Percentiles rank a stretch among this genome's conserved stretches.
Evolutionary conservation across 805 yeast species (phyloP).

Genomic region (Schizosaccharomyces cryophilus): DNA sequence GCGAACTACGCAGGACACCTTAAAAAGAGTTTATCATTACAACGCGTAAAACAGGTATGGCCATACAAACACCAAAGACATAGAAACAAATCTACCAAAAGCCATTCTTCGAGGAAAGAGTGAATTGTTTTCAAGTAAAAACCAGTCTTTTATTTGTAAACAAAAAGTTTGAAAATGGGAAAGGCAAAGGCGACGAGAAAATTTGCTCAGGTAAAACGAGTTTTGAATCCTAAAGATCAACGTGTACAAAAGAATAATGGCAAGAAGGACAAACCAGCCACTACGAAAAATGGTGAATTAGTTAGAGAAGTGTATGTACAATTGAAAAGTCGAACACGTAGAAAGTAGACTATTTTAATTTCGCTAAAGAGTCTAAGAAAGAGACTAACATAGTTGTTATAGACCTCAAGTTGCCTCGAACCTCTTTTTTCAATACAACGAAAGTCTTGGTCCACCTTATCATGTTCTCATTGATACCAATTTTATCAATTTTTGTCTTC

Average conservation of each 20-base stretch:
- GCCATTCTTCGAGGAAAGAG: neutral
- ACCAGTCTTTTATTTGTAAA: neutral
- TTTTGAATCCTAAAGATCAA: conserved; percentile 48
- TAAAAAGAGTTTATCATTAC: too few species aligned
- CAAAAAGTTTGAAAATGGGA: conserved; percentile 35
- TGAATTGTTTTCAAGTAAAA: neutral
- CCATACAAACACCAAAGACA: too few species aligned
- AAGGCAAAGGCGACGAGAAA: conserved; percentile 91
- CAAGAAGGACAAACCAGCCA: conserved; percentile 18
- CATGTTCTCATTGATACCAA: conserved; percentile 90
- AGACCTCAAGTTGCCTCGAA: conserved; percentile 89
- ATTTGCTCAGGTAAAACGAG: conserved; percentile 78
- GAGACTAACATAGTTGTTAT: conserved; percentile 7
- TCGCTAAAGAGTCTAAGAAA: neutral
- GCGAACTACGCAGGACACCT: too few species aligned
- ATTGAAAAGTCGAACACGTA: neutral
- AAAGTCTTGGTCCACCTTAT: conserved; percentile 92
- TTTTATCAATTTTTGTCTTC: conserved; percentile 87
- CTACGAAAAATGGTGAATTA: conserved; percentile 48
- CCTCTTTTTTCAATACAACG: conserved; percentile 77
- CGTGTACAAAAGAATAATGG: conserved; percentile 22
- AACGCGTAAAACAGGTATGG: too few species aligned
- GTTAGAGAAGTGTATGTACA: conserved; percentile 26
- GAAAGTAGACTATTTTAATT: neutral
- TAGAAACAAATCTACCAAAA: too few species aligned